Evolutionary conservation across 2,329 filamentous ascomycete species (phyloP).

Genomic region (Xylariaceae sp.): DNA sequence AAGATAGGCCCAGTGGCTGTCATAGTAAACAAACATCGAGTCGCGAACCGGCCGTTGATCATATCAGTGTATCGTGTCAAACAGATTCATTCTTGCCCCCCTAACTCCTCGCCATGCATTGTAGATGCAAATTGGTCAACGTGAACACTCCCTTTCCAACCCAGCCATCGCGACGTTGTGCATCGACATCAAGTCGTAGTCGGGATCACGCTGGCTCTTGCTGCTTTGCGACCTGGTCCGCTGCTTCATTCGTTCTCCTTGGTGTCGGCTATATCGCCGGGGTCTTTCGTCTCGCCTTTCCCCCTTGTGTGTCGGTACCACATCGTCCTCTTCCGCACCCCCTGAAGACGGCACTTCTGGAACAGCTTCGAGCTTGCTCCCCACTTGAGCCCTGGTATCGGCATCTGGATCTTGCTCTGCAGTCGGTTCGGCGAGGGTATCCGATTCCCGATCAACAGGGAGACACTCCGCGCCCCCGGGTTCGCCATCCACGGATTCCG

Average conservation of each 20-base stretch:
- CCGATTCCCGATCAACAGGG: neutral
- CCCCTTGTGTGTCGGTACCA: neutral
- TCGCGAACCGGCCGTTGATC: no score
- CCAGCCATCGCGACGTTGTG: constrained; percentile 24
- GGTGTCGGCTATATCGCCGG: neutral
- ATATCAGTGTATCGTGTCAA: constrained; percentile 4
- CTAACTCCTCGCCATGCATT: neutral
- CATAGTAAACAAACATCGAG: no score
- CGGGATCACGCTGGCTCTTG: constrained; percentile 6
- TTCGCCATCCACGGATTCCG: constrained; percentile 12
- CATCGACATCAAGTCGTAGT: constrained; percentile 23
- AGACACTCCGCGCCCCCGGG: constrained; percentile 9
- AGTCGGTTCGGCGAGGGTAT: constrained; percentile 1
- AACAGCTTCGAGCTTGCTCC: neutral
- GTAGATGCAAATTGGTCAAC: neutral
- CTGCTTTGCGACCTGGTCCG: neutral
- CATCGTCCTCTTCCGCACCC: neutral
- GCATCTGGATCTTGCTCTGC: constrained; percentile 5
- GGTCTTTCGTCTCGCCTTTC: constrained; percentile 1
- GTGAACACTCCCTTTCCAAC: constrained; percentile 9
- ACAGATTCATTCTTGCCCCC: neutral
- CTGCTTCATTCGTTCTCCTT: neutral
- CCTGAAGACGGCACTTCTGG: neutral
- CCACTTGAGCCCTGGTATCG: neutral
- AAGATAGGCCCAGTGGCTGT: no score